These are phyloP conservation scores for Boletus huronensis DNA, from an alignment of 768 basidiomycete species.

Conservation along the genomic window DNA sequence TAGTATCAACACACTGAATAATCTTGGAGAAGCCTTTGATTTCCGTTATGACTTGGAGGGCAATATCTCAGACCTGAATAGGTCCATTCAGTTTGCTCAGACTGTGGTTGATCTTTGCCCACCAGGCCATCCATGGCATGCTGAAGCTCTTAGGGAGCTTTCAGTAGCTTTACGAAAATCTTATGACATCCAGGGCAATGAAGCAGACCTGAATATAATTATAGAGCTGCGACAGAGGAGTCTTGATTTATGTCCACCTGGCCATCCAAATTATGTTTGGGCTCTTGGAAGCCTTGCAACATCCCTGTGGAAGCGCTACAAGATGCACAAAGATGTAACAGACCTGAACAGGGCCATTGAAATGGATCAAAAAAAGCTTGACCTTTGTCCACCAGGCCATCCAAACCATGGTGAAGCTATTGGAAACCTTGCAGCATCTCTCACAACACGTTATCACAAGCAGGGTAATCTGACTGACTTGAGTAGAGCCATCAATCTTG, in stretches of 20 bases:
- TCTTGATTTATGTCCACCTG: not conserved
- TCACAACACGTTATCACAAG: too few species aligned
- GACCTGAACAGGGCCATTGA: not conserved
- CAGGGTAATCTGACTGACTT: too few species aligned
- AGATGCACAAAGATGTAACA: not conserved
- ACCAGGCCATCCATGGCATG: not conserved
- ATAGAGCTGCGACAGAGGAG: not conserved
- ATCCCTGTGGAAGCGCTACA: not conserved
- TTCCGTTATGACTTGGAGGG: not conserved
- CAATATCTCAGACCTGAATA: not conserved
- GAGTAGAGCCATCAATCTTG: too few species aligned
- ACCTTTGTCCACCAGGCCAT: not conserved
- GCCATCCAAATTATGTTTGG: not conserved
- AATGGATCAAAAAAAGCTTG: not conserved
- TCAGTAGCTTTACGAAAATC: not conserved
- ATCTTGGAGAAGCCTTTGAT: not conserved
- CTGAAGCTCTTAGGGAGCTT: not conserved
- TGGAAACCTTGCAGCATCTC: too few species aligned
- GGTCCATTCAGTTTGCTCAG: fast-evolving
- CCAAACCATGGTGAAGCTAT: not conserved
- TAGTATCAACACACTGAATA: fast-evolving
- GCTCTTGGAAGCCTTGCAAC: not conserved
- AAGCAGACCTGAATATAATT: not conserved
- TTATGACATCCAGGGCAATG: not conserved
- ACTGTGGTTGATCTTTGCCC: not conserved